phyloP scores from a whole-genome alignment of 352 stramenopile genomes.

The Pythium oligandrum region DNA sequence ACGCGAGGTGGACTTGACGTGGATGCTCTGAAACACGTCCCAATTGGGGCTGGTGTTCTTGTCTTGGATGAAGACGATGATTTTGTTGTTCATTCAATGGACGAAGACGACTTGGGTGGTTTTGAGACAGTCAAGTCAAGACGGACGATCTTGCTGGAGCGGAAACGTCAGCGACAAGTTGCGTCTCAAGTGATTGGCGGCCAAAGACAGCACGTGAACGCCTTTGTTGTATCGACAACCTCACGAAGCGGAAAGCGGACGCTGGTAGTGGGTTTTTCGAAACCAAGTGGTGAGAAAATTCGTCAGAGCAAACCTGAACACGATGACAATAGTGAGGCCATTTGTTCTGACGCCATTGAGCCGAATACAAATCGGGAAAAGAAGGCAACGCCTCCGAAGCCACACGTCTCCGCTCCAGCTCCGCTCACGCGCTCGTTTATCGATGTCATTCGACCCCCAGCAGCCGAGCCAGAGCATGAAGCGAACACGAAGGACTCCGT shows the following conservation, averaged over 20 bases:
- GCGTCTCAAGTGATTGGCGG: background rate
- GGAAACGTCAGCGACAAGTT: conserved; percentile 13
- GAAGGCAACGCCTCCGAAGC: too few species aligned
- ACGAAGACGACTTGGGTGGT: background rate
- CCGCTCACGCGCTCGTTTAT: conserved; percentile 10
- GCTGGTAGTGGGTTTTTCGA: too few species aligned
- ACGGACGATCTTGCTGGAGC: conserved; percentile 21
- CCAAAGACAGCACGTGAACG: too few species aligned
- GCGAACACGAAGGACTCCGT: too few species aligned
- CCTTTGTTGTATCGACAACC: too few species aligned
- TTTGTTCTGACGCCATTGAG: too few species aligned
- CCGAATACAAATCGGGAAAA: too few species aligned
- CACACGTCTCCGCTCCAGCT: too few species aligned
- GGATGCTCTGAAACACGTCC: background rate
- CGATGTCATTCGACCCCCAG: conserved; percentile 11
- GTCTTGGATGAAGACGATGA: background rate
- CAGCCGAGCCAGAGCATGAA: background rate
- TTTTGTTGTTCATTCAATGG: background rate
- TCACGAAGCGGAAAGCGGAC: too few species aligned
- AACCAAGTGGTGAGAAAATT: too few species aligned
- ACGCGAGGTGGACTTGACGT: background rate
- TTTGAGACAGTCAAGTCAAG: conserved; percentile 34
- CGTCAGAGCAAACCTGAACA: too few species aligned
- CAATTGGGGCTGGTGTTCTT: background rate
- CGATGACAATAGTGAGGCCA: too few species aligned